Evolutionary conservation across 2,329 filamentous ascomycete genomes (phyloP), one percentile per base, ranked within the genome.

Genomic region (Chalaropsis thielavioides): DNA sequence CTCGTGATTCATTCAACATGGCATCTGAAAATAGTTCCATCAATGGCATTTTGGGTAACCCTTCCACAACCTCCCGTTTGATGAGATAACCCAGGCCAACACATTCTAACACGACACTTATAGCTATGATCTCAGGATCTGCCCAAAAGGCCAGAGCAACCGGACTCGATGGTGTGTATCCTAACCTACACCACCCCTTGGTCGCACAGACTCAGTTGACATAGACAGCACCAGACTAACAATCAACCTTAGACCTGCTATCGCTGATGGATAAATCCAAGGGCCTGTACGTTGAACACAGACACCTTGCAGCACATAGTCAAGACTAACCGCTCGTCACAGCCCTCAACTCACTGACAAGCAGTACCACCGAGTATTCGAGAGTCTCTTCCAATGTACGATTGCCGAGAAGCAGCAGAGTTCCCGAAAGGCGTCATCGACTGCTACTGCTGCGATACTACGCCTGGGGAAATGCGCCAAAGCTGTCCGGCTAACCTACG

Each of bases 281-380:
- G 22, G 75, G 75, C 64, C 71, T 77, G 75, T 77, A 71, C 67
- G 74, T 49, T 35, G 5, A 35, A 35, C 46, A 3, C 62, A 22
- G 22, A 10, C 17, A 8, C 46, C 46, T 22, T 51, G 22, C 46
- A 22, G 2, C 6, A 22, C 22, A 22, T 11, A 10, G 3, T 11
- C 15, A 51, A 5, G 24, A 51, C 46, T 27, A 24, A 43, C 27
- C 22, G 8, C 54, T 41, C 13, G 61, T n/a, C n/a, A 11, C 51
- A 66, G 64, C 41, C 41, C 61, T 3, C 27, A 74, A 13, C 77
- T 96, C 41, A 82, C 81, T 58, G 90, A 95, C 72, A 89, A 88
- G 72, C 82, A 82, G n/a, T 95, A 89, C 69, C 87, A 94, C 71
- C 82, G 83, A 67, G 84, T 96, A 54, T 89, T 90, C 70, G 90